Evolutionary conservation across 345 rosid species (phyloP).

Genomic region (Salix suchowensis): DNA sequence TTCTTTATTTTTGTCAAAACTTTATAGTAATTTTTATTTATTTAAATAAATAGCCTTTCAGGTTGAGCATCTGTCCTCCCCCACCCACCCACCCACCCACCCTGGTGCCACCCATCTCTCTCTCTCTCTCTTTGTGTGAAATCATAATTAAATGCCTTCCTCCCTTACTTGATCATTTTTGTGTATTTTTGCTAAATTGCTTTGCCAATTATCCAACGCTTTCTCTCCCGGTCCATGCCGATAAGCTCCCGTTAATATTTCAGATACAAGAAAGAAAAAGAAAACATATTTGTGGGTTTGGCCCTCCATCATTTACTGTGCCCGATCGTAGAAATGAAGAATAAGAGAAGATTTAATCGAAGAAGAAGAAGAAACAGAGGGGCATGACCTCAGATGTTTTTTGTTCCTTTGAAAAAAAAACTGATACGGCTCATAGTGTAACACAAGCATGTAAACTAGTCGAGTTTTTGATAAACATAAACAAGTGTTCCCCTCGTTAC

Average conservation of each 20-base stretch:
- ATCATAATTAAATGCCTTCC: no score
- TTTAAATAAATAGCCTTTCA: not conserved
- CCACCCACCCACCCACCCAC: not conserved
- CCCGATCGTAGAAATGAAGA: not conserved
- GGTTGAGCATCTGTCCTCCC: conserved; percentile 19
- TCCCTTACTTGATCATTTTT: not conserved
- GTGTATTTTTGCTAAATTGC: not conserved
- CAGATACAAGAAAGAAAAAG: no score
- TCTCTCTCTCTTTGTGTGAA: not conserved
- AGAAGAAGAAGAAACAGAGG: not conserved
- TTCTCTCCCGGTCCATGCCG: not conserved
- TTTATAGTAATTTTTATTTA: not conserved
- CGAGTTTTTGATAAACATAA: no score
- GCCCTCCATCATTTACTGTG: no score
- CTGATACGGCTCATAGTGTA: no score
- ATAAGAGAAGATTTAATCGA: not conserved
- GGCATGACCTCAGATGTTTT: no score
- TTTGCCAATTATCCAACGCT: not conserved
- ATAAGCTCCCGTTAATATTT: no score
- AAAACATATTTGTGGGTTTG: no score
- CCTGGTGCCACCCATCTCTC: not conserved
- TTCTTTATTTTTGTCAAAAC: not conserved
- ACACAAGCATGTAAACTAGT: no score
- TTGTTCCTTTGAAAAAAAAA: no score
- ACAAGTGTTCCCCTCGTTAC: no score